Evolutionary conservation across 257 asterid genomes (phyloP).

Genomic region (Eustoma russellianum): DNA sequence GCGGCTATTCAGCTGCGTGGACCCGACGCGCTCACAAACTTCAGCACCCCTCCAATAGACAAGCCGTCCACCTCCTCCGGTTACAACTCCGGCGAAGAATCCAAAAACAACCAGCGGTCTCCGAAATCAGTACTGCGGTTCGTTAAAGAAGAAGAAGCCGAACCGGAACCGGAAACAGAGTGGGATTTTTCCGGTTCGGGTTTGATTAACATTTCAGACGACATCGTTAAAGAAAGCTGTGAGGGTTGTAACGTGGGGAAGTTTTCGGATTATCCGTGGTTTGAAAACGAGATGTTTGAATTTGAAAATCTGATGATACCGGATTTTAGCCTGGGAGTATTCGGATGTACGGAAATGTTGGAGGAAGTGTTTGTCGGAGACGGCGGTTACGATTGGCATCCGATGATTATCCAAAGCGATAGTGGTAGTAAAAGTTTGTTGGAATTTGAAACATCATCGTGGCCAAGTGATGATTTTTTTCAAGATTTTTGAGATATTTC

Average conservation of each 20-base stretch:
- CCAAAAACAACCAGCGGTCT: conserved; percentile 40
- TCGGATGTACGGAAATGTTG: conserved; percentile 32
- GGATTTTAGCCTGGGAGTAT: conserved; percentile 28
- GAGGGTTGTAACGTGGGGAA: conserved; percentile 13
- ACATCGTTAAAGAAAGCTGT: conserved; percentile 15
- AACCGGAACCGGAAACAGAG: conserved; percentile 23
- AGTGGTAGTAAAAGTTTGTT: conserved; percentile 21
- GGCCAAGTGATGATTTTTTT: conserved; percentile 44
- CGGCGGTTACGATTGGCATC: conserved; percentile 17
- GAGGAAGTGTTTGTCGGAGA: conserved; percentile 26
- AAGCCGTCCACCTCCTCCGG: conserved; percentile 19
- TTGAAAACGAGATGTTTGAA: conserved; percentile 32
- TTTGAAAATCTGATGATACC: conserved; percentile 38
- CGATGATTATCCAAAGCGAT: not conserved
- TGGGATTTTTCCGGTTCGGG: conserved; percentile 4
- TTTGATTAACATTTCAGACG: conserved; percentile 15
- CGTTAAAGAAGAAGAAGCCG: conserved; percentile 19
- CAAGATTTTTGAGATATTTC: conserved; percentile 70
- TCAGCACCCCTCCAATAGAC: not conserved
- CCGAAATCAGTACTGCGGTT: conserved; percentile 73
- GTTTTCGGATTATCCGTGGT: conserved; percentile 27
- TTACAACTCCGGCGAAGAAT: conserved; percentile 69
- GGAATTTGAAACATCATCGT: conserved; percentile 29
- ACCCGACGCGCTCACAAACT: conserved; percentile 62
- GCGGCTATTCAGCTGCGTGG: conserved; percentile 94